Base-by-base conservation (phyloP, 2,329 filamentous ascomycete species). In the Penicillium griseofulvum region DNA sequence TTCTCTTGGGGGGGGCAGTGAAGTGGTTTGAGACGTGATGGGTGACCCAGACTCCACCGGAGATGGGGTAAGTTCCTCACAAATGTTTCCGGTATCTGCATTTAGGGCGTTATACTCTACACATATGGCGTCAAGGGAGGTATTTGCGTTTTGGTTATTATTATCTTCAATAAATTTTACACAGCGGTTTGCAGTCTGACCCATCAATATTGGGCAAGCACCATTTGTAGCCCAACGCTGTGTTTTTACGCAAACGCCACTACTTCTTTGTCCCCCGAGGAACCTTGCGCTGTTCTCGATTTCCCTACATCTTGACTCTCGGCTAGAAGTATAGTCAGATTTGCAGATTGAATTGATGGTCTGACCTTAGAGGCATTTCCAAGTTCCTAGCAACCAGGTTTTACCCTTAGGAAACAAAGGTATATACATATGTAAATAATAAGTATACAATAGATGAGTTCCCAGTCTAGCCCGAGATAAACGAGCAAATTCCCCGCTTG, bases 51-150 rank as follows among this genome's bases (percentile, higher is more conserved):
- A 33, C 17, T 26, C 33, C 33, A 12, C 37, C 19, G 14, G 34
- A 29, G 41, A 55, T 34, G 34, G 36, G 34, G 39, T 17, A 51
- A 17, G 26, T 45, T 34, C n/a, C 47, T 16, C 33, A 16, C 26
- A n/a, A 39, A n/a, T 55, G 36, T 28, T 55, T 38, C 28, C 22
- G 37, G 53, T 29, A 52, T 43, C 49, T 55, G 55, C 57, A 59
- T 59, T 46, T 52, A 47, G 44, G 48, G 50, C 57, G 57, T 59
- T 57, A 41, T 44, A 52, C 38, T 51, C 47, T 45, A 42, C 34
- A 46, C 49, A 46, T 52, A 49, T 49, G 57, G 57, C 57, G 57
- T 57, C 48, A 52, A 57, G 43, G 51, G 39, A 49, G 48, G 51
- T 38, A 50, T 57, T 54, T 57, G 51, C 48, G 17, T 46, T 57